A percentile compares a stretch with the other conserved stretches of the same genome.
phyloP scores from a whole-genome alignment of 768 basidiomycete species.

The Agaricus subrufescens region DNA sequence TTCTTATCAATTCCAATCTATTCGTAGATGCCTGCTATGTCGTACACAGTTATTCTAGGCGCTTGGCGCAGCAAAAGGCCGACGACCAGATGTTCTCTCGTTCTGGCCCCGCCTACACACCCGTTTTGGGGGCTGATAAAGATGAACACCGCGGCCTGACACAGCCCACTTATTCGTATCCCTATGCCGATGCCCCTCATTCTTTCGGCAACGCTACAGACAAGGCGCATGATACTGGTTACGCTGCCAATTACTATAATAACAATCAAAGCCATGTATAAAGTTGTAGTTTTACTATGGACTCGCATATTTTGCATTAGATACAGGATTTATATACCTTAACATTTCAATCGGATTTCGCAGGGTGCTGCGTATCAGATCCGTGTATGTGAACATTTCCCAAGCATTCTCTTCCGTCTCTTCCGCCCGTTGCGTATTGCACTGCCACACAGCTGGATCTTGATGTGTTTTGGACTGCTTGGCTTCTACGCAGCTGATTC shows the following conservation, averaged over 20 bases:
- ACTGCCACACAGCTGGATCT: neutral
- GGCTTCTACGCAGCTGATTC: conserved; percentile 5
- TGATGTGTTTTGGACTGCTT: conserved; percentile 12
- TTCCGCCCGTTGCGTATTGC: no score
- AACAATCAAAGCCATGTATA: conserved; percentile 3
- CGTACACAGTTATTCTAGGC: conserved; percentile 28
- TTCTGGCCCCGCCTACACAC: conserved; percentile 19
- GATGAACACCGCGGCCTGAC: conserved; percentile 24
- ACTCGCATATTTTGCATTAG: neutral
- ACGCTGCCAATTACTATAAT: conserved; percentile 8
- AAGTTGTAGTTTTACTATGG: neutral
- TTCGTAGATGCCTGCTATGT: conserved; percentile 34
- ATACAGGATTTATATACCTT: neutral
- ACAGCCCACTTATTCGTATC: conserved; percentile 22
- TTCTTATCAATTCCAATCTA: conserved; percentile 2
- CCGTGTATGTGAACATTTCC: no score
- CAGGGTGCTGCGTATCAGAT: no score
- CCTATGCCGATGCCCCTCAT: conserved; percentile 25
- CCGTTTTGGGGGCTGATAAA: conserved; percentile 18
- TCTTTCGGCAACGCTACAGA: conserved; percentile 20
- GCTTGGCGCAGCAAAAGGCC: conserved; percentile 23
- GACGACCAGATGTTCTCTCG: conserved; percentile 19
- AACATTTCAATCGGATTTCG: no score
- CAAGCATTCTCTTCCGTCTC: no score
- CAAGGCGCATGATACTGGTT: neutral